Evolutionary conservation across 805 yeast genomes (phyloP).

Genomic region (Cyberlindnera xishuangbannaensis): DNA sequence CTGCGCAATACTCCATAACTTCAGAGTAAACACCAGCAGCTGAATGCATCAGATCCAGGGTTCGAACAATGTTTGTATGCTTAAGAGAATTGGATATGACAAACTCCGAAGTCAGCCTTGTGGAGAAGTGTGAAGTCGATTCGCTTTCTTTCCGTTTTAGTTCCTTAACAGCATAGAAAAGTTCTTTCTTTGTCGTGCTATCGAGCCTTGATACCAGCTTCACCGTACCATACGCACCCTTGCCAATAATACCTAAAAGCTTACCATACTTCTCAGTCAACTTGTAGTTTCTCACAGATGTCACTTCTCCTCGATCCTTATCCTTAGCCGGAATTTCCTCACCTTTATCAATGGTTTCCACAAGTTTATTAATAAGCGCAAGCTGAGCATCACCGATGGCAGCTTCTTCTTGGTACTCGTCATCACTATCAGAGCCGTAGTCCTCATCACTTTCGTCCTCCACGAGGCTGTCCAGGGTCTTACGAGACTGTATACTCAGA

Average conservation of each 20-base stretch:
- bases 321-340: too few relatives aligned
- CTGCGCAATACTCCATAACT: slow-evolving; percentile 94
- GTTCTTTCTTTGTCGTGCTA: slow-evolving; percentile 65
- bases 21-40: slow-evolving; percentile 69
- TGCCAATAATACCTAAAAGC: slow-evolving; percentile 61
- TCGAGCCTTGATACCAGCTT: slow-evolving; percentile 89
- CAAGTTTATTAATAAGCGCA: slow-evolving; percentile 40
- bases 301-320: too few relatives aligned
- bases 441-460: slow-evolving; percentile 5
- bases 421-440: slow-evolving; percentile 6
- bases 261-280: slow-evolving; percentile 45
- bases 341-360: slow-evolving; percentile 40
- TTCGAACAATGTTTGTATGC: slow-evolving; percentile 71
- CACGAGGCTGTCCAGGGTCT: slow-evolving; percentile 13
- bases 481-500: slow-evolving; percentile 24
- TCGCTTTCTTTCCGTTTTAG: slow-evolving; percentile 95
- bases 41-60: slow-evolving; percentile 75
- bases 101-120: slow-evolving; percentile 87
- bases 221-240: slow-evolving; percentile 98
- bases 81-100: slow-evolving; percentile 76
- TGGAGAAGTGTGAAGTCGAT: slow-evolving; percentile 93
- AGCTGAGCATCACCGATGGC: slow-evolving; percentile 48
- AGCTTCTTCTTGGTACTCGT: slow-evolving; percentile 22
- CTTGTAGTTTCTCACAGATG: slow-evolving; percentile 27
- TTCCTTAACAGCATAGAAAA: slow-evolving; percentile 93